These are phyloP conservation scores for Megacollybia platyphylla DNA, from an alignment of 1,284 basidiomycete species.

Conservation along the genomic window DNA sequence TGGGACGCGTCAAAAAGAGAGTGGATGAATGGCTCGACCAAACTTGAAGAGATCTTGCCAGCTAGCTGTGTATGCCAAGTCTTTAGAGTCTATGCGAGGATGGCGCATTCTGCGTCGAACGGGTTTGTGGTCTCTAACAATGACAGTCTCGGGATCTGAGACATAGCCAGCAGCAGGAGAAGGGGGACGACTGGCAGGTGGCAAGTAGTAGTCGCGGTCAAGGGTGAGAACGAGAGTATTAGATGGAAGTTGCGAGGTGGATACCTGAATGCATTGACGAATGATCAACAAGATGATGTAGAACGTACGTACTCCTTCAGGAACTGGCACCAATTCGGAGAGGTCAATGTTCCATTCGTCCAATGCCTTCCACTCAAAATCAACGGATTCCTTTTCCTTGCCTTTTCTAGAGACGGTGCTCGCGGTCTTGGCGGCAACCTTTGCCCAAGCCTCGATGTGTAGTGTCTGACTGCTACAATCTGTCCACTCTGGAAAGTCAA, in stretches of 20 bases:
- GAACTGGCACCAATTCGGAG: slow-evolving; percentile 43
- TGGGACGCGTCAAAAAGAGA: slow-evolving; percentile 2
- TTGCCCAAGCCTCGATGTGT: slow-evolving; percentile 49
- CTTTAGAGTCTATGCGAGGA: slow-evolving; percentile 8
- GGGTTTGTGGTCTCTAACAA: slow-evolving; percentile 13
- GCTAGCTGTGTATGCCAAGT: slow-evolving; percentile 29
- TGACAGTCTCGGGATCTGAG: slow-evolving; percentile 54
- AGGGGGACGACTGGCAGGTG: slow-evolving; percentile 25
- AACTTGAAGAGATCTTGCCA: slow-evolving; percentile 64
- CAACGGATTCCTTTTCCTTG: slow-evolving; percentile 23
- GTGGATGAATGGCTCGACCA: slow-evolving; percentile 12
- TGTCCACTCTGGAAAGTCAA: slow-evolving; percentile 33
- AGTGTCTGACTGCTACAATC: slow-evolving; percentile 35
- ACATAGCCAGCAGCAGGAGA: slow-evolving; percentile 48
- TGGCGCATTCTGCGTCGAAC: slow-evolving; percentile 8
- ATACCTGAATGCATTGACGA: not conserved
- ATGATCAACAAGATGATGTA: not conserved
- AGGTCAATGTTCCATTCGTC: slow-evolving; percentile 61
- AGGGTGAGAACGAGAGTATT: slow-evolving; percentile 64
- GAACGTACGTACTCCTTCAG: slow-evolving; percentile 52
- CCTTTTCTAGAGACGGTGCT: slow-evolving; percentile 18
- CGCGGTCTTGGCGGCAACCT: slow-evolving; percentile 11
- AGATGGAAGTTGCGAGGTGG: slow-evolving; percentile 40
- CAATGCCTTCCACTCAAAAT: slow-evolving; percentile 45
- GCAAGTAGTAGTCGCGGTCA: slow-evolving; percentile 42